Evolutionary conservation across 495 filamentous ascomycete genomes (phyloP), one percentile per base, ranked within the genome.

Genomic region (Hypoxylon intermedium): DNA sequence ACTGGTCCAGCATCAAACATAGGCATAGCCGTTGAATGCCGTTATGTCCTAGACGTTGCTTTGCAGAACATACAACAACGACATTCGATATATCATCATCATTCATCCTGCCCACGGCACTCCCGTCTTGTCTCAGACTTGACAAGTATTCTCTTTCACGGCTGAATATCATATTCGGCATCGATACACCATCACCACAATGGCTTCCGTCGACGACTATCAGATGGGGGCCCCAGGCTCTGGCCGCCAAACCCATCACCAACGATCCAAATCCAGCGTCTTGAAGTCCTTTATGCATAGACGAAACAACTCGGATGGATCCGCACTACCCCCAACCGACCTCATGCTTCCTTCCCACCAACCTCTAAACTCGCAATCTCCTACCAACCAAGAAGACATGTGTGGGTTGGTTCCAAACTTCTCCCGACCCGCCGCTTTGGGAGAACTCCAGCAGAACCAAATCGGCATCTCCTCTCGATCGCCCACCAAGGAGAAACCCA

Each of bases 221-320:
- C 45, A 66, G 47, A 34, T 61, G 12, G 50, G 61, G 28, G 58
- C 58, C 51, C 65, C 65, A 21, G 44, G 24, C 42, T 6, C 62
- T 16, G 56, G 40, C 4, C 56, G 45, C 51, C 36, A 45, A 13
- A 45, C 53, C 37, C 57, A 50, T 21, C 77, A 78, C 52, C 73
- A 76, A 13, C 77, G 78, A n/a, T 76, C 79, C 60, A 86, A 82
- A 70, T 85, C 84, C 5, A 81, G 79, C 12, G 79, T 86, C 21
- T 68, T 87, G 43, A 82, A 76, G 53, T 82, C 83, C 11, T 78
- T 87, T 63, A 84, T 86, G 33, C 77, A 79, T 36, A 76, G 75
- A 58, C 75, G 82, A 44, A 79, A 72, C 66, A 77, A 82, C 38
- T 74, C 74, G 26, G 78, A 83, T 62, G 77, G 77, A 12, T 47